Base-by-base conservation (phyloP, 352 stramenopile species). In the Phytopythium montanum region DNA sequence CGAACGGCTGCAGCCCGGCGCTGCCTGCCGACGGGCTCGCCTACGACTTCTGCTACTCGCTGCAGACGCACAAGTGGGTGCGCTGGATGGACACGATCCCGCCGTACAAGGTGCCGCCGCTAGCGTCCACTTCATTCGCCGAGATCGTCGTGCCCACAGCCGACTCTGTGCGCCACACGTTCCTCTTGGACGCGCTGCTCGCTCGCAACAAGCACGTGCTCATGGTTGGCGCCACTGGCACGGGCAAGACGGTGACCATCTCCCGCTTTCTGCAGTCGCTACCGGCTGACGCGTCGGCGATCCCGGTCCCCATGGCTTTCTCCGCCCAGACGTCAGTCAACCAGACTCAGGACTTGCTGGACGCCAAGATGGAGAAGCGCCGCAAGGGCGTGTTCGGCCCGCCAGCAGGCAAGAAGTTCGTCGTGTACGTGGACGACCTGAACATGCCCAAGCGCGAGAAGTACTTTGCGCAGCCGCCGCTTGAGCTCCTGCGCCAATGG, bases 391-490 rank as follows among this genome's bases (percentile, higher is more conserved):
- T 98, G 3, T 98, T 93, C 51, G 94, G 94, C 9, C 94, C 94
- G 0, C 79, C 90, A 0, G 86, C 88, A 3, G 94, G 95, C 8
- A 98, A 98, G 70, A 85, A 85, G 44, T 96, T 93, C 39, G 88
- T 98, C 54, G 81, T 98, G 31, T 96, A 98, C 62, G 82, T 98
- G 16, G 95, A 98, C 67, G 95, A 98, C 60, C 65, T 98, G 9
- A 98, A 98, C 68, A 98, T 98, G 95, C 94, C 94, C 1, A 96
- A 97, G 62, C 85, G 91, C 36, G 94, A 98, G 59, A 86, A 95
- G 54, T 98, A 95, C 58, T 96, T 97, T 50, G 95, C 95, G 1
- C 94, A 98, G 72, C 95, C 95, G 10, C 91, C 95, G 8, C 96
- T 98, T 50, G 95, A 98, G 65, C 93, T 98, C 25, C 54, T 98